phyloP scores from a whole-genome alignment of 805 yeast species.

The Saccharomycopsis amapae region DNA sequence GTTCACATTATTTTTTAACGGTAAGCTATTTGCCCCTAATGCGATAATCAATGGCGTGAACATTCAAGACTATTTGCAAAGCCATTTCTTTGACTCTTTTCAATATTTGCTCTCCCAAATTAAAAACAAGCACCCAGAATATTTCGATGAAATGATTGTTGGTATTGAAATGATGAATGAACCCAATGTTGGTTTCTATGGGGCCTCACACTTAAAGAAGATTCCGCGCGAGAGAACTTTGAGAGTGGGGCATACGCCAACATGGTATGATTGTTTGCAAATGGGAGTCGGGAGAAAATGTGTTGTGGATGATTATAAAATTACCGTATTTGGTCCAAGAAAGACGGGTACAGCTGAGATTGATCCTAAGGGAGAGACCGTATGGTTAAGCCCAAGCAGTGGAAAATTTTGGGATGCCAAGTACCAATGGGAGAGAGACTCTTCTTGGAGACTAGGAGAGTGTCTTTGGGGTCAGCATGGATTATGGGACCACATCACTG shows the following conservation, averaged over 20 bases:
- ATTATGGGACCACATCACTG: slow-evolving; percentile 54
- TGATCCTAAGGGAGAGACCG: slow-evolving; percentile 59
- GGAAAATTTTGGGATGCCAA: slow-evolving; percentile 28
- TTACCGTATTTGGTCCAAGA: slow-evolving; percentile 71
- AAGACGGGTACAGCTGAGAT: slow-evolving; percentile 49
- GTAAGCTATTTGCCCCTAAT: slow-evolving; percentile 68
- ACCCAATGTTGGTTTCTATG: slow-evolving; percentile 72
- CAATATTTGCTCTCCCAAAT: slow-evolving; percentile 38
- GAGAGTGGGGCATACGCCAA: slow-evolving; percentile 75
- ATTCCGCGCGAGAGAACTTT: slow-evolving; percentile 60
- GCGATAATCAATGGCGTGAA: slow-evolving; percentile 62
- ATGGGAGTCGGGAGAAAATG: slow-evolving; percentile 74
- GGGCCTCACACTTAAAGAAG: slow-evolving; percentile 44
- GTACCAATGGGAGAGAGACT: slow-evolving; percentile 64
- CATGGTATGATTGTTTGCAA: slow-evolving; percentile 63
- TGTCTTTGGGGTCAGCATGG: slow-evolving; percentile 80
- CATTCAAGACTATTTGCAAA: slow-evolving; percentile 72
- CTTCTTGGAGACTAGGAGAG: slow-evolving; percentile 60
- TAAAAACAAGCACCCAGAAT: slow-evolving; percentile 34
- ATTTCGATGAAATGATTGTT: slow-evolving; percentile 44
- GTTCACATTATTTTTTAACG: slow-evolving; percentile 84
- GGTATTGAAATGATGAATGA: slow-evolving; percentile 86
- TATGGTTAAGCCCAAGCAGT: slow-evolving; percentile 57
- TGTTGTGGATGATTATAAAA: slow-evolving; percentile 60
- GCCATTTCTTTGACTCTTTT: slow-evolving; percentile 52